These are phyloP conservation scores for Trichoderma koningii DNA, from an alignment of 2,329 filamentous ascomycete genomes.

Conservation along the genomic window DNA sequence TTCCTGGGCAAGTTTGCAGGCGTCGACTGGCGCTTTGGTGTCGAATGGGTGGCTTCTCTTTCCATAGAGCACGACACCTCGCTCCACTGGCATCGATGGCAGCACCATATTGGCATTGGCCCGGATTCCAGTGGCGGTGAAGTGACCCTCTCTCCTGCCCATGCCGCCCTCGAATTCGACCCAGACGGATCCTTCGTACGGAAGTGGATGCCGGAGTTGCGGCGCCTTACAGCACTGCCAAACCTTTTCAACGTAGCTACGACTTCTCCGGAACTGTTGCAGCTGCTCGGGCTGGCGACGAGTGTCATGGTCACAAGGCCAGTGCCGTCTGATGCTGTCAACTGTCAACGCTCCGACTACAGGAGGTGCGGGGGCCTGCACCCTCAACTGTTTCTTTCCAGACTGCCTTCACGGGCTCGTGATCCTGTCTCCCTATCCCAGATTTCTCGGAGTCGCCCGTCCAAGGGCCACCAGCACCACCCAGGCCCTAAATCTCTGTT, in stretches of 20 bases:
- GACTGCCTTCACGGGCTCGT: not conserved
- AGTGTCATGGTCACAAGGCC: conserved; percentile 69
- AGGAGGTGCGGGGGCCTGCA: not conserved
- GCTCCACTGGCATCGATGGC: conserved; percentile 82
- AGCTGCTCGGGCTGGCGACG: conserved; percentile 56
- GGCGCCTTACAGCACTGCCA: conserved; percentile 52
- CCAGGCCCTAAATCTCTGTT: not conserved
- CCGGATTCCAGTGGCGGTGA: conserved; percentile 74
- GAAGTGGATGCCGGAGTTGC: conserved; percentile 72
- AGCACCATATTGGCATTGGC: conserved; percentile 77
- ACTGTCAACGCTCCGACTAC: conserved; percentile 55
- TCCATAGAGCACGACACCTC: conserved; percentile 75
- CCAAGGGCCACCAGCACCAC: not conserved
- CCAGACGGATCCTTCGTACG: conserved; percentile 67
- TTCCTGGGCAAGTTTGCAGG: conserved; percentile 72
- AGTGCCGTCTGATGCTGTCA: conserved; percentile 37
- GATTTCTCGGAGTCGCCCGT: not conserved
- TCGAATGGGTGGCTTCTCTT: conserved; percentile 79
- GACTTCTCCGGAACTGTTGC: conserved; percentile 59
- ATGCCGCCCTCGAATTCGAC: conserved; percentile 66
- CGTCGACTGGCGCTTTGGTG: conserved; percentile 79
- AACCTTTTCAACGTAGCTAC: conserved; percentile 73
- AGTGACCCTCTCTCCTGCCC: not conserved
- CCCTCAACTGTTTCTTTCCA: not conserved
- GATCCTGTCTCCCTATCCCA: not conserved